Evolutionary conservation across 306 rosid genomes (phyloP), one percentile per base, ranked within the genome.

Genomic region (Casuarina glauca): DNA sequence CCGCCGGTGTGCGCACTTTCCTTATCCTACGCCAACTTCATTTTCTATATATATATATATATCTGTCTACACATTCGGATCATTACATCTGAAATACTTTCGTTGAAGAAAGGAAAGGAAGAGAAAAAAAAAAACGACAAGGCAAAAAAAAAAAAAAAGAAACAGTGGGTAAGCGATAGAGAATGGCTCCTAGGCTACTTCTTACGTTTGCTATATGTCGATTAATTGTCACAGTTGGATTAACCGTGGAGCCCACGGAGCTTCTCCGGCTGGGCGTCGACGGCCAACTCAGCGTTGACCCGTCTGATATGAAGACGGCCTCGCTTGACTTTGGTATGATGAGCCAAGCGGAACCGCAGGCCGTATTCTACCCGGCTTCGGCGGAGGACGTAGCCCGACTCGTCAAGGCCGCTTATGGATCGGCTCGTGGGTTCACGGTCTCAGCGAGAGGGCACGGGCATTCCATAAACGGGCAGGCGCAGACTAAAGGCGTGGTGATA

Each of bases 381-480:
- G 89, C 83, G 0, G 72, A 87, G 7, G 99, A 95, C 75, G 84
- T 95, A 41, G 88, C 70, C 0, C 49, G 72, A 60, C 69, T 90
- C 10, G 80, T 95, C 36, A 61, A 70, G 20, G 86, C 89, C 6
- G 96, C 91, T 6, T 86, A 85, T 17, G 77, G 75, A 6, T 82
- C 90, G 41, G 69, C 63, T 8, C 2, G 61, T 0, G 83, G 85
- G 46, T 87, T 91, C 39, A 74, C 82, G 0, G 97, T 95, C 62
- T 91, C 97, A 19, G 99, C 99, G 0, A 81, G 97, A 38, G 99
- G 99, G 0, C 97, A 93, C 58, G 99, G 99, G n/a, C 99, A 95
- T 82, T 95, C 99, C 2, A 91, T 95, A 71, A 91, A 93, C 77
- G 99, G 99, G 38, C 99, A 95, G 81, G 96, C 97, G 0, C 76